These are phyloP conservation scores for Massariosphaeria phaeospora DNA, from an alignment of 495 filamentous ascomycete genomes.

Conservation along the genomic window DNA sequence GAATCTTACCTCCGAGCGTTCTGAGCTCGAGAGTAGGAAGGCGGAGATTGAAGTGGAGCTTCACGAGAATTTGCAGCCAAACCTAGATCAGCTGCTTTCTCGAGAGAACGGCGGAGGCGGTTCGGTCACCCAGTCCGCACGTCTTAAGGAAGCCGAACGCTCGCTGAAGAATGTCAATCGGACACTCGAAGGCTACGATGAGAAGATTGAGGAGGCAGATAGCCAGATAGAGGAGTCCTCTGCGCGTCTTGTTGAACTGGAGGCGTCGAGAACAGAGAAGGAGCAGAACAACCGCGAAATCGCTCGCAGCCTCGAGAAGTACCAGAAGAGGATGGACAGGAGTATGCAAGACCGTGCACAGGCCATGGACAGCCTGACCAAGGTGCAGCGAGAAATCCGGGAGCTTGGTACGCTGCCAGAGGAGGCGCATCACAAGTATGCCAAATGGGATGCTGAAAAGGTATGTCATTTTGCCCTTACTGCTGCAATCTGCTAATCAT, in stretches of 20 bases:
- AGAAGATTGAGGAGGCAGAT: conserved; percentile 43
- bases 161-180: conserved; percentile 74
- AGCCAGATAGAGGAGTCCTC: conserved; percentile 63
- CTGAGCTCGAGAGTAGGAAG: conserved; percentile 77
- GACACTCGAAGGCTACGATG: conserved; percentile 49
- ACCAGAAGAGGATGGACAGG: conserved; percentile 89
- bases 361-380: conserved; percentile 66
- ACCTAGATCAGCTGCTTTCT: conserved; percentile 79
- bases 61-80: conserved; percentile 74
- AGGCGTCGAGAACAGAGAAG: conserved; percentile 60
- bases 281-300: conserved; percentile 69
- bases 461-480: conserved; percentile 42
- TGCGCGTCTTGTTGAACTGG: conserved; percentile 53
- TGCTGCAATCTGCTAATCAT: not conserved
- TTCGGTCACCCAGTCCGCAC: conserved; percentile 49
- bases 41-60: conserved; percentile 76
- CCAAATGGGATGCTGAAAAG: conserved; percentile 68
- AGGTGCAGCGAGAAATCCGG: conserved; percentile 80
- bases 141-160: conserved; percentile 70
- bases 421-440: conserved; percentile 88
- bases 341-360: conserved; percentile 80
- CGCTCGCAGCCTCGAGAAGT: conserved; percentile 72
- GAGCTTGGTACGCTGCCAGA: conserved; percentile 91
- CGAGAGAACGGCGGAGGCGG: conserved; percentile 62
- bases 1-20: conserved; percentile 64